Base-by-base conservation (phyloP, 2,329 filamentous ascomycete species). In the Diatrype stigma region DNA sequence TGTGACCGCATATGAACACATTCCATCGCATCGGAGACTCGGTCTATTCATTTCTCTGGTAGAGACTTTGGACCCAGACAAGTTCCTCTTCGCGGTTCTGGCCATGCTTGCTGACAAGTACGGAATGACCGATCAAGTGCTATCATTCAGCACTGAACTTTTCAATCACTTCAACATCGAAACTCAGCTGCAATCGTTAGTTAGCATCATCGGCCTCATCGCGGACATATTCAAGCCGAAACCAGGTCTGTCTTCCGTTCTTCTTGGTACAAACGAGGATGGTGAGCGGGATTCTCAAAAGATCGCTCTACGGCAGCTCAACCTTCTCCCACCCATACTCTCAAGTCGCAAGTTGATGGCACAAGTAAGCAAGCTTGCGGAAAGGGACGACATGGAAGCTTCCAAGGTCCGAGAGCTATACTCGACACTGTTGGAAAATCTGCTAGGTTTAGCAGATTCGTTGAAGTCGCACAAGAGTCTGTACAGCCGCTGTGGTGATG, bases 1-100 rank as follows among this genome's bases (percentile, higher is more conserved):
- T 66, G 93, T 91, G 17, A 91, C 92, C 7, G 94, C 95, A 1
- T 99, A 95, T 68, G 92, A 96, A 67, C 94, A 99, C 66, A 92
- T 99, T 56, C 94, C 94, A 5, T 81, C 86, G 8, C 92, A 96
- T 68, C 82, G 94, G 51, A 84, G 91, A 57, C 82, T 89, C 28
- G 85, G 85, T 38, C 75, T 99, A 6, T 99, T 96, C 70, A 80
- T 87, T 49, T 89, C 93, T 47, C 76, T 99, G 17, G 85, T 94
- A 21, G 84, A 90, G 61, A 95, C 92, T 11, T 77, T 99, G 3
- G 93, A 93, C 2, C 79, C 90, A 0, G 80, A 87, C 48, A 92
- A 97, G 55, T 96, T 95, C 62, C 76, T 97, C 22, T 96, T 90
- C 61, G 91, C 90, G 5, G 80, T 99, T 14, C 72, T 96, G 46